These are phyloP conservation scores for Kwoniella mangroviensis DNA, from an alignment of 768 basidiomycete species.

Conservation along the genomic window DNA sequence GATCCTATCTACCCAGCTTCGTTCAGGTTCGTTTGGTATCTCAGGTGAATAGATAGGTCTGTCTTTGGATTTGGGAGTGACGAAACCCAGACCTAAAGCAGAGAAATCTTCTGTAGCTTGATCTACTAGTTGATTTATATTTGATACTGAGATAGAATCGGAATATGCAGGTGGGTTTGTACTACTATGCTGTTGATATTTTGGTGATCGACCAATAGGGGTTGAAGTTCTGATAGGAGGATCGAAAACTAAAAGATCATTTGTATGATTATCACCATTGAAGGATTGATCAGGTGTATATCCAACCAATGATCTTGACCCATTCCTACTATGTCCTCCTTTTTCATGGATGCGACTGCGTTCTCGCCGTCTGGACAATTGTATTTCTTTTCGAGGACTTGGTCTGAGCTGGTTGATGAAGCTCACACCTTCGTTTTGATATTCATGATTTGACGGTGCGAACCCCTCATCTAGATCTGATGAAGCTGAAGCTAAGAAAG, in stretches of 20 bases:
- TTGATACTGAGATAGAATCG: slow-evolving; percentile 32
- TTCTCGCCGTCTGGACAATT: neutral
- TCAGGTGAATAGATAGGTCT: neutral
- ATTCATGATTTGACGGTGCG: slow-evolving; percentile 28
- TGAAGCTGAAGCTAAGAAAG: slow-evolving; percentile 48
- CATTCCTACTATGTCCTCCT: slow-evolving; percentile 11
- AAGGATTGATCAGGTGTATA: slow-evolving; percentile 42
- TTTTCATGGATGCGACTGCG: neutral
- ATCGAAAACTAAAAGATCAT: slow-evolving; percentile 12
- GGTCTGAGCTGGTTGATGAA: slow-evolving; percentile 17
- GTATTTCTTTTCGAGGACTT: slow-evolving; percentile 36
- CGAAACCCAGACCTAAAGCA: slow-evolving; percentile 17
- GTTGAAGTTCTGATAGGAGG: slow-evolving; percentile 46
- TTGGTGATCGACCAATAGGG: slow-evolving; percentile 62
- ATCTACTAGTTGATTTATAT: slow-evolving; percentile 28
- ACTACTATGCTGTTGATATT: slow-evolving; percentile 85
- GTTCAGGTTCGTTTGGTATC: neutral
- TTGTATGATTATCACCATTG: slow-evolving; percentile 17
- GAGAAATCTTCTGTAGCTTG: slow-evolving; percentile 22
- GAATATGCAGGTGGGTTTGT: slow-evolving; percentile 37
- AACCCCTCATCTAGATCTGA: slow-evolving; percentile 51
- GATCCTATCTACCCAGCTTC: slow-evolving; percentile 18
- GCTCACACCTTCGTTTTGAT: slow-evolving; percentile 12
- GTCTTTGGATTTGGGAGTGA: slow-evolving; percentile 13
- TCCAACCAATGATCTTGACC: slow-evolving; percentile 40